Base-by-base conservation (phyloP, 345 rosid species). In the Passiflora organensis region DNA sequence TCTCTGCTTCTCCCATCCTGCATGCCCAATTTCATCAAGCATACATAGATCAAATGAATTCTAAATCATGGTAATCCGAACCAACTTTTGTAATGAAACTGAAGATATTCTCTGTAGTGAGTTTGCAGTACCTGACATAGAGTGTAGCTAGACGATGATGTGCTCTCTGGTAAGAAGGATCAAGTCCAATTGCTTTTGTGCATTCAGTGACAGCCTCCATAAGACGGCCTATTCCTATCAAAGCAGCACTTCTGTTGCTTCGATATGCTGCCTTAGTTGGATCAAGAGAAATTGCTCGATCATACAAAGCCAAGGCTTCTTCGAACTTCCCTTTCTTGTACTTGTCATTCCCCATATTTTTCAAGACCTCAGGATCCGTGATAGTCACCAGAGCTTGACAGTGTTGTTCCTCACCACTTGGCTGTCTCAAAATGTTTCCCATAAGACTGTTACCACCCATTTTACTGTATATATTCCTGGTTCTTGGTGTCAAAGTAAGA, bases 171-270 rank as follows among this genome's bases (percentile, higher is more conserved):
- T 87, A 80, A 66, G 53, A 68, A 16, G 93, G 83, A 55, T 87
- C 88, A 15, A 85, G 75, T 53, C 79, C 73, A 17, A 82, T 69
- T 51, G 95, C 96, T 64, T 81, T 88, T 72, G 73, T 76, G 56
- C 95, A 88, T 60, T 84, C 96, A 15, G 53, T 51, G 14, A 75
- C 69, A 25, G 96, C 98, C 42, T 91, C 98, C 19, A 59, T 22
- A 34, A 82, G 67, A n/a, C 84, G 84, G 61, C 93, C 95, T 32
- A 88, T 74, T 52, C 88, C 83, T 4, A 82, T 79, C 83, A 91
- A 69, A 59, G 96, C 90, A n/a, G 96, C 96, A 8, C 95, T 72
- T 70, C 73, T 83, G 54, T 91, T 91, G 64, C 90, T 67, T 60
- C 95, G 65, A 66, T 83, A 91, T 12, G 81, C 74, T 25, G 98